These are phyloP conservation scores for Boletus bicolor DNA, from an alignment of 768 basidiomycete genomes.

Conservation along the genomic window DNA sequence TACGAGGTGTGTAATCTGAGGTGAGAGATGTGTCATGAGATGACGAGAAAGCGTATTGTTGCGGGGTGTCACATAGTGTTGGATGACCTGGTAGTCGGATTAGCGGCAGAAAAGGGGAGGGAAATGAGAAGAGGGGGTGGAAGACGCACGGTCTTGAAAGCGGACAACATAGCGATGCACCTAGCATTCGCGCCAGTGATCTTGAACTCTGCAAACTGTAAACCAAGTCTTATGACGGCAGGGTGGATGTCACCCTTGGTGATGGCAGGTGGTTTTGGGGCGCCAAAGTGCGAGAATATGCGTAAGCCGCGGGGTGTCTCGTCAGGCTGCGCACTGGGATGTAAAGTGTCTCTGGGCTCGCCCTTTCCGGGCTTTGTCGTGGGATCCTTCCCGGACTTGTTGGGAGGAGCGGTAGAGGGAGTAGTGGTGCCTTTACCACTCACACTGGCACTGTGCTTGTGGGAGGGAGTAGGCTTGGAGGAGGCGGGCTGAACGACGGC, in stretches of 20 bases:
- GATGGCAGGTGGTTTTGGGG: constrained; percentile 52
- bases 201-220: constrained; percentile 89
- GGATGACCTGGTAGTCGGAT: constrained; percentile 63
- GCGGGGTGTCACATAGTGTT: constrained; percentile 83
- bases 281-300: constrained; percentile 84
- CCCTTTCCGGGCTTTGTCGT: constrained; percentile 20
- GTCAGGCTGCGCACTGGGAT: constrained; percentile 32
- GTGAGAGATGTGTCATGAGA: constrained; percentile 87
- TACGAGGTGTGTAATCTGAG: constrained; percentile 89
- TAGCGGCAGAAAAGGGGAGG: not conserved
- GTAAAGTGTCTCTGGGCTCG: constrained; percentile 25
- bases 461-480: constrained; percentile 31
- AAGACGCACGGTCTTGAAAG: constrained; percentile 80
- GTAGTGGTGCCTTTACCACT: constrained; percentile 17
- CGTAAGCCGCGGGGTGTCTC: constrained; percentile 57
- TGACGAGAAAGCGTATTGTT: constrained; percentile 87
- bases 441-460: constrained; percentile 19
- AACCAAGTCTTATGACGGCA: constrained; percentile 76
- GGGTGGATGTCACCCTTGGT: constrained; percentile 91
- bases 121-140: not conserved
- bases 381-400: constrained; percentile 25
- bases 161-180: constrained; percentile 86
- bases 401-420: constrained; percentile 18
- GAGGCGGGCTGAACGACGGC: constrained; percentile 17
- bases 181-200: constrained; percentile 94